Evolutionary conservation across 495 filamentous ascomycete genomes (phyloP).

Genomic region (Oidiodendron maius): DNA sequence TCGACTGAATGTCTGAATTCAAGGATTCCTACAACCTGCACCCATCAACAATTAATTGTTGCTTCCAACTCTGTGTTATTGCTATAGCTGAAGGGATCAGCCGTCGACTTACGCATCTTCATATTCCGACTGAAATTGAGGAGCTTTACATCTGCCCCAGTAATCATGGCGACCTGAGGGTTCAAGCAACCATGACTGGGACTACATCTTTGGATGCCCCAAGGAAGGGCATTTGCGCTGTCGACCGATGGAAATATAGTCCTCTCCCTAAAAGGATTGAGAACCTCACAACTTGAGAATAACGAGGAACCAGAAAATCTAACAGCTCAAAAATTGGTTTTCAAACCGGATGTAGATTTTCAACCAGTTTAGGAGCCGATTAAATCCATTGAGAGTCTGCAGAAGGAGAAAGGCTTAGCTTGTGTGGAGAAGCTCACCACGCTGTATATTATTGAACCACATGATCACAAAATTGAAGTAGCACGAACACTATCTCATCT

Average conservation of each 20-base stretch:
- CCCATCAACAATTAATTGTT: not conserved
- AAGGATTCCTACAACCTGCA: not conserved
- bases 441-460: too few relatives aligned
- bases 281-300: not conserved
- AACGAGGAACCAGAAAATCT: not conserved
- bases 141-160: slow-evolving; percentile 24
- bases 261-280: not conserved
- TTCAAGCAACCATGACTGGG: not conserved
- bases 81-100: slow-evolving; percentile 26
- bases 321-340: not conserved
- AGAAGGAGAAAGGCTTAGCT: not conserved
- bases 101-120: slow-evolving; percentile 26
- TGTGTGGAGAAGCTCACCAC: too few relatives aligned
- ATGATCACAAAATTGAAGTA: too few relatives aligned
- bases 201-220: not conserved
- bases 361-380: not conserved
- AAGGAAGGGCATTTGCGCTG: not conserved
- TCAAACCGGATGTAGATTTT: not conserved
- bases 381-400: not conserved
- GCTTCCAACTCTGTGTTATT: slow-evolving; percentile 20
- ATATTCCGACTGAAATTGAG: slow-evolving; percentile 31
- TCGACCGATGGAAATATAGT: not conserved
- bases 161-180: not conserved
- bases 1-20: not conserved
- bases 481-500: too few relatives aligned